Base-by-base conservation (phyloP, 2,329 filamentous ascomycete genomes). In the Colletotrichum musicola region DNA sequence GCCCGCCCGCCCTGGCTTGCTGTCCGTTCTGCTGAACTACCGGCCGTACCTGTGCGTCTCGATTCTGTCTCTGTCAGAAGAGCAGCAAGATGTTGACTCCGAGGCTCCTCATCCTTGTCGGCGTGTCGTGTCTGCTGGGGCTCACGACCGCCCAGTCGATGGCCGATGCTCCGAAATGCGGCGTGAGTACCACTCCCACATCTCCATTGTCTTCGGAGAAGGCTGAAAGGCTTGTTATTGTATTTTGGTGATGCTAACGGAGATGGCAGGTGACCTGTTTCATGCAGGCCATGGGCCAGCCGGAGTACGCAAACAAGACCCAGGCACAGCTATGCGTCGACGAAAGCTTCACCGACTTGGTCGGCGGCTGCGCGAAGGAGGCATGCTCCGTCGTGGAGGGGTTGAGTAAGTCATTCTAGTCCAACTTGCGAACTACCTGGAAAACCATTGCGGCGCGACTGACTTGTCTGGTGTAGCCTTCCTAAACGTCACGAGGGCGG, bases 311-410 rank as follows among this genome's bases (percentile, higher is more conserved):
- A 4, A 57, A 35, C 22, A 54, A 62, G 50, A 62, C 50, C 6
- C 51, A 62, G 42, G 58, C 51, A 4, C 42, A 67, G 25, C 25
- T 67, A 6, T 67, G 64, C 53, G 35, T 62, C 7, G 51, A 67
- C 20, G 35, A 62, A 38, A 44, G 35, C 30, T 62, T 62, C 64
- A 67, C 53, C 40, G 42, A 50, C 14, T 16, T 50, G 20, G 58
- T 67, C 4, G 50, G 44, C 12, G 22, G 22, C 7, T 62, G 64
- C 16, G 64, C 46, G 6, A 14, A 38, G 20, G 30, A 56, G 25
- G 64, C 20, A 35, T 67, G 64, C 2, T 62, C 50, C 9, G 51
- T 66, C 9, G 13, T 55, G 2, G 63, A 66, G 16, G 54, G 40
- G 2, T 35, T 66, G 22, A n/a, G 57, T 62, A 30, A 22, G 20